phyloP scores from a whole-genome alignment of 805 yeast species.

The Kodamaea kaohsiungensis region DNA sequence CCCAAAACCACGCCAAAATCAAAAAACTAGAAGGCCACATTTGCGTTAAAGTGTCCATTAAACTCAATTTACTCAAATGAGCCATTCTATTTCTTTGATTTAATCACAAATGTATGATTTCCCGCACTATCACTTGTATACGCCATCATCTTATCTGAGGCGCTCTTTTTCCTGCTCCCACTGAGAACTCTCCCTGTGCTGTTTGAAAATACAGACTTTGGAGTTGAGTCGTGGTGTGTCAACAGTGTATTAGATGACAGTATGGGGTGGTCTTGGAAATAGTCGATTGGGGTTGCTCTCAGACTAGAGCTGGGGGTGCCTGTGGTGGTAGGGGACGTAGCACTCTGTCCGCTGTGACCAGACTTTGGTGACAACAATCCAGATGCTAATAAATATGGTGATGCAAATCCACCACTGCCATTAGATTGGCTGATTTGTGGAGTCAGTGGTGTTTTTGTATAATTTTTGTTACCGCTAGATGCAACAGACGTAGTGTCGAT shows the following conservation, averaged over 20 bases:
- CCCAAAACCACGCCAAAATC: not conserved
- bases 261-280: slow-evolving; percentile 15
- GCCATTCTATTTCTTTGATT: slow-evolving; percentile 27
- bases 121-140: slow-evolving; percentile 43
- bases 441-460: slow-evolving; percentile 36
- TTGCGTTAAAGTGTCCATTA: not conserved
- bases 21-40: not conserved
- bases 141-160: slow-evolving; percentile 39
- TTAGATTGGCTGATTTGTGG: slow-evolving; percentile 28
- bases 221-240: slow-evolving; percentile 15
- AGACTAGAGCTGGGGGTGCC: slow-evolving; percentile 17
- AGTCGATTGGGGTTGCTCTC: slow-evolving; percentile 14
- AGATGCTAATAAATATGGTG: slow-evolving; percentile 68
- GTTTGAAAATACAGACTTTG: slow-evolving; percentile 24
- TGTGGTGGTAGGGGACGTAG: slow-evolving; percentile 14
- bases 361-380: slow-evolving; percentile 57
- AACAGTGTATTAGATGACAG: slow-evolving; percentile 6
- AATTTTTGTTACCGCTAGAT: slow-evolving; percentile 11
- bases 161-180: slow-evolving; percentile 20
- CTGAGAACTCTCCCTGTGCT: slow-evolving; percentile 26
- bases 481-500: slow-evolving; percentile 31
- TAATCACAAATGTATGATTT: slow-evolving; percentile 37
- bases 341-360: slow-evolving; percentile 20
- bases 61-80: not conserved
- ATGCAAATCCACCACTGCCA: slow-evolving; percentile 52